Base-by-base conservation (phyloP, 345 rosid genomes). In the Populus pruinosa region DNA sequence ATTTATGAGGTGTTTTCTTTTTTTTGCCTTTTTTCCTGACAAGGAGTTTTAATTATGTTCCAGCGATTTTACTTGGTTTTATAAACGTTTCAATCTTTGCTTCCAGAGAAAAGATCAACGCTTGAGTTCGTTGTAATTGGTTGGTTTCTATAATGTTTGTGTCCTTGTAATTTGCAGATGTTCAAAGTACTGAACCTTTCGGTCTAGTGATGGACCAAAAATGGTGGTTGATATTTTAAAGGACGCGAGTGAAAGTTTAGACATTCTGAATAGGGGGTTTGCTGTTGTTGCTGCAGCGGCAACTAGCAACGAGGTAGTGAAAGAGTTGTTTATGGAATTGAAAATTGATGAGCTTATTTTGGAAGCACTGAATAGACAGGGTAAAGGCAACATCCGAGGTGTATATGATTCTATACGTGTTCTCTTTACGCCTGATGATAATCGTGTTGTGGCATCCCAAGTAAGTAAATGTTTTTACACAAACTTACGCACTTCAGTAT, bases 371-470 rank as follows among this genome's bases (percentile, higher is more conserved):
- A 87, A 71, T 55, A 65, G 69, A 72, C 82, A 83, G 81, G 78
- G 81, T 81, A 86, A 84, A 77, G 82, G 76, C 47, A 75, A 82
- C 18, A 72, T 89, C 78, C 82, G 76, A 71, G 83, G 88, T 84
- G 23, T 93, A 80, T 96, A 93, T 61, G 95, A 96, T 67, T 89
- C 97, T 25, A 88, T 96, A 72, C 85, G 89, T 71, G 90, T 86
- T 83, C 74, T 96, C 75, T 88, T 92, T 77, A 91, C 97, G 0
- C 89, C 98, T 31, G 98, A 93, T 87, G 99, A 96, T 72, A 85
- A 84, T 83, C 97, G 98, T 41, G 99, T 92, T 41, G 91, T 91
- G 84, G 99, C 99, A 83, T 93, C 98, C 53, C 90, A 96, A 88
- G 97, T 95, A 84, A 87, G 97, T 84, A 65, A 59, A 53, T 55